Percentiles rank a stretch among this genome's conserved stretches.
phyloP scores from a whole-genome alignment of 768 basidiomycete species.

The Naganishia randhawae region DNA sequence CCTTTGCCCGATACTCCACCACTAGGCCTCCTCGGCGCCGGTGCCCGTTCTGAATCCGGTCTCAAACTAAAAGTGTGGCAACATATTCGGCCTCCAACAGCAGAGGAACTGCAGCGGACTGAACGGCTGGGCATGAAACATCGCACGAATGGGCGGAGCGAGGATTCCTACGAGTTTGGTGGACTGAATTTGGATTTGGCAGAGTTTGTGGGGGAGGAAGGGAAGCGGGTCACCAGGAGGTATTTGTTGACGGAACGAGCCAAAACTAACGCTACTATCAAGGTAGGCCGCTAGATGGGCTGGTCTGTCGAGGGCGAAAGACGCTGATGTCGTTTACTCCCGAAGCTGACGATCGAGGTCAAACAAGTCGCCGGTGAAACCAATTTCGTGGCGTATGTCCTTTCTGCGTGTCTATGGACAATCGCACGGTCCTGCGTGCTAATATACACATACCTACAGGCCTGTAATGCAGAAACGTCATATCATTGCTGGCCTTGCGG shows the following conservation, averaged over 20 bases:
- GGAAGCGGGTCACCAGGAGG: conserved; percentile 27
- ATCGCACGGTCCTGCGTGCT: background rate
- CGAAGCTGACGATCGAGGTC: conserved; percentile 31
- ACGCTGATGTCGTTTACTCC: background rate
- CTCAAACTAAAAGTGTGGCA: conserved; percentile 28
- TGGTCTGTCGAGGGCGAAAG: background rate
- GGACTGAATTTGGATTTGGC: conserved; percentile 29
- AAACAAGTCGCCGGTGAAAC: conserved; percentile 23
- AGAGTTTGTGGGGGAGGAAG: conserved; percentile 28
- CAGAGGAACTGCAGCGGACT: background rate
- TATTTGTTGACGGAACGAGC: conserved; percentile 28
- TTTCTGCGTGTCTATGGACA: background rate
- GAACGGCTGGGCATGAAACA: conserved; percentile 15
- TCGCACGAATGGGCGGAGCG: conserved; percentile 1
- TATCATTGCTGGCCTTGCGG: conserved; percentile 23
- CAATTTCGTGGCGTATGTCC: conserved; percentile 28
- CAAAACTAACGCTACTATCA: conserved; percentile 32
- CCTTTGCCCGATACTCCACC: conserved; percentile 8
- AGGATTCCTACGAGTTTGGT: conserved; percentile 25
- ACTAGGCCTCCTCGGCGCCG: conserved; percentile 23
- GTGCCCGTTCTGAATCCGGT: conserved; percentile 22
- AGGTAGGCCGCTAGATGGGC: conserved; percentile 9
- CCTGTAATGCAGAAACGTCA: conserved; percentile 28
- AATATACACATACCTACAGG: background rate
- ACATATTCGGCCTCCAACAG: conserved; percentile 11